phyloP scores from a whole-genome alignment of 176 grass and related monocot genomes.

The Microstegium vimineum region DNA sequence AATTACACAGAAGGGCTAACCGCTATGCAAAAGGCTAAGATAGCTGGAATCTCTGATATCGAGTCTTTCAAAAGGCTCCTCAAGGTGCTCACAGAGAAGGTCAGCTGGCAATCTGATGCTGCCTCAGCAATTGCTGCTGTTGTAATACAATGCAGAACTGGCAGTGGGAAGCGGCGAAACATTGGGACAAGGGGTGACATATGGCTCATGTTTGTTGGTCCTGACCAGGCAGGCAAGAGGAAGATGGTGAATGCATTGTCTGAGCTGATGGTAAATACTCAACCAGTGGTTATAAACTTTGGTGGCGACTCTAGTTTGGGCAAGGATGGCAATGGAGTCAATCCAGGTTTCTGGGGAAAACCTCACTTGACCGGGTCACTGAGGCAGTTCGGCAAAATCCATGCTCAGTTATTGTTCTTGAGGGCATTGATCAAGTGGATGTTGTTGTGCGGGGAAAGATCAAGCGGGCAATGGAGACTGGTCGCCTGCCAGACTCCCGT shows the following conservation, averaged over 20 bases:
- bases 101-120: constrained; percentile 86
- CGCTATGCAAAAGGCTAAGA: constrained; percentile 64
- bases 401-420: constrained; percentile 81
- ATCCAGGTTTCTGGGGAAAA: constrained; percentile 59
- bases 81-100: constrained; percentile 77
- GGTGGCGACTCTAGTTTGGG: constrained; percentile 12
- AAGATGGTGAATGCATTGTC: constrained; percentile 84
- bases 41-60: constrained; percentile 71
- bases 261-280: constrained; percentile 53
- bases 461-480: constrained; percentile 81
- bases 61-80: constrained; percentile 88
- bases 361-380: constrained; percentile 60
- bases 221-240: constrained; percentile 82
- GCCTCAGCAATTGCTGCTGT: constrained; percentile 76
- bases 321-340: constrained; percentile 31
- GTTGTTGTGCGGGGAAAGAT: constrained; percentile 60
- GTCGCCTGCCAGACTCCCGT: constrained; percentile 72
- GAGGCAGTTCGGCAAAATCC: constrained; percentile 79
- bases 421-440: constrained; percentile 76
- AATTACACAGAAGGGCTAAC: constrained; percentile 39
- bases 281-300: constrained; percentile 58
- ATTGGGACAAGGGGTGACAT: constrained; percentile 61
- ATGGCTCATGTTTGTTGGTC: constrained; percentile 91
- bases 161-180: constrained; percentile 50
- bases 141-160: constrained; percentile 77